Evolutionary conservation across 2,329 filamentous ascomycete species (phyloP).

Genomic region (Cladosporium austrohemisphaericum): DNA sequence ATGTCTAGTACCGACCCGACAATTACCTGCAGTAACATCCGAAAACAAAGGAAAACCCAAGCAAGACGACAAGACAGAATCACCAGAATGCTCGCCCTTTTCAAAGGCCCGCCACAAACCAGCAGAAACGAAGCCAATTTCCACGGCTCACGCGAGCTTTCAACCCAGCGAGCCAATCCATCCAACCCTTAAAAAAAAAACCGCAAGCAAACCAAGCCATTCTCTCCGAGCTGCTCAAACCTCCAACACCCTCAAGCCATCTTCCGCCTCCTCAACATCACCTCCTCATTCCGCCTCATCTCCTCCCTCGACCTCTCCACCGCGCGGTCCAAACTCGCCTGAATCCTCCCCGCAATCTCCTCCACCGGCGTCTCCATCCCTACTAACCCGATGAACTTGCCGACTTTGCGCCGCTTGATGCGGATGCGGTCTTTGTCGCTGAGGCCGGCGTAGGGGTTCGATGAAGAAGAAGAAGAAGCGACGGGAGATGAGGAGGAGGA

Average conservation of each 20-base stretch:
- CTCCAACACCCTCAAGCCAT: slow-evolving; percentile 22
- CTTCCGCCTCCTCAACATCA: slow-evolving; percentile 33
- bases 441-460: slow-evolving; percentile 29
- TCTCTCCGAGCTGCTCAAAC: no score
- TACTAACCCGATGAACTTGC: slow-evolving; percentile 68
- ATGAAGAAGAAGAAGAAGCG: not conserved
- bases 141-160: no score
- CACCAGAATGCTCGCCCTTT: no score
- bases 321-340: slow-evolving; percentile 32
- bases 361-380: slow-evolving; percentile 55
- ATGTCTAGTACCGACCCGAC: no score
- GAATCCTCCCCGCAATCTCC: slow-evolving; percentile 43
- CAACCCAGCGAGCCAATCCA: no score
- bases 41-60: no score
- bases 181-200: no score
- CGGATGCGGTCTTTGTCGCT: slow-evolving; percentile 38
- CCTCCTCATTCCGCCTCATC: slow-evolving; percentile 31
- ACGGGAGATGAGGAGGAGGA: not conserved
- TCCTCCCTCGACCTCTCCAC: slow-evolving; percentile 31
- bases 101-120: no score
- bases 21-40: no score
- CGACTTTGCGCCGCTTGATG: slow-evolving; percentile 66
- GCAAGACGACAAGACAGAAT: no score
- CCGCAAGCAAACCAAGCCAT: no score
- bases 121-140: no score